Conservation (phyloP, 163 green algal species). For the Scenedesmus sp. region DNA sequence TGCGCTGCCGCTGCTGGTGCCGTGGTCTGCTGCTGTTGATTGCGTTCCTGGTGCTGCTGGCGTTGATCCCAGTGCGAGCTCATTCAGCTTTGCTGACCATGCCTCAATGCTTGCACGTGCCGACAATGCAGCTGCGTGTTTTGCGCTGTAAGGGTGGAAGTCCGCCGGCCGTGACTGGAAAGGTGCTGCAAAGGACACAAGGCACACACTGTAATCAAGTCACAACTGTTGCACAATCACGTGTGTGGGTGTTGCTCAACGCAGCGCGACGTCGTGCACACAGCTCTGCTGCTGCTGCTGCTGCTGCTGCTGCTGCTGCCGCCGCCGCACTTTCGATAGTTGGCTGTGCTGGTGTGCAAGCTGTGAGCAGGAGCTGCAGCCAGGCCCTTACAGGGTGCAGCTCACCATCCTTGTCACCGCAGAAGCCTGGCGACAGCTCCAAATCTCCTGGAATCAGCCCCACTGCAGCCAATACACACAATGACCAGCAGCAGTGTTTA, state of each 20-base stretch:
- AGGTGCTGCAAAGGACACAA: not conserved
- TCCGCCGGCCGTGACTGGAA: not conserved
- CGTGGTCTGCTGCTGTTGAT: not conserved
- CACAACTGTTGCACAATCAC: not conserved
- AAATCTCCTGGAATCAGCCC: not conserved
- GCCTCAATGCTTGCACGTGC: not conserved
- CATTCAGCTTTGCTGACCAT: not conserved
- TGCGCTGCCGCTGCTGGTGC: not conserved
- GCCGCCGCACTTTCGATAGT: not conserved
- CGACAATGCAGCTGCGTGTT: not conserved
- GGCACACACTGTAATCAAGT: not conserved
- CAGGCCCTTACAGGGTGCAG: not conserved
- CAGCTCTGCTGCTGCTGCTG: not conserved
- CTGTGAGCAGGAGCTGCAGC: not conserved
- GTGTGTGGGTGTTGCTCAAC: not conserved
- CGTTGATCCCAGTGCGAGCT: not conserved
- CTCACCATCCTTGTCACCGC: not conserved
- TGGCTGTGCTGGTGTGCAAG: not conserved
- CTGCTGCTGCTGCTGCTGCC: too few species aligned
- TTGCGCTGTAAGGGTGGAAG: not conserved
- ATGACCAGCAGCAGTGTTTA: not conserved
- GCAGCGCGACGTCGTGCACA: not conserved
- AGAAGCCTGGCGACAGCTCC: constrained; percentile 32
- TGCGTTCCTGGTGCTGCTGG: not conserved
- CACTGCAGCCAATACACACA: not conserved